Evolutionary conservation across 2,329 filamentous ascomycete genomes (phyloP), one percentile per base, ranked within the genome.

Genomic region (Alternaria postmessia): DNA sequence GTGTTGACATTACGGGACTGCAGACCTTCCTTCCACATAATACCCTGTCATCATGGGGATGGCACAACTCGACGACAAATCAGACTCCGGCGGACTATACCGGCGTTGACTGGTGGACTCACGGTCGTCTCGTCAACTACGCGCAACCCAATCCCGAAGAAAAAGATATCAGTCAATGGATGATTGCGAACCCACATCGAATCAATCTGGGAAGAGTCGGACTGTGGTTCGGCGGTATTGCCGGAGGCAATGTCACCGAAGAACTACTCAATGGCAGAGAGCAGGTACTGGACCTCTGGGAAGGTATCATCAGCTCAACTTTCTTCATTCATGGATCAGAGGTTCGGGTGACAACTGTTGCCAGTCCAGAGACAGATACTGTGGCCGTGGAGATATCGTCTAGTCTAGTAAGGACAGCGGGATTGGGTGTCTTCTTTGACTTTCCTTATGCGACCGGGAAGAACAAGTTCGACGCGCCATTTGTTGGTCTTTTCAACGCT

Each of bases 401-500:
- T 0, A 66, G 75, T 0, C 70, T 85, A 3, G 63, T 86, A 7
- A 68, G 65, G 5, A 62, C 63, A 1, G 79, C 77, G 0, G 63
- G 68, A 5, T 67, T 86, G 7, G 80, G 81, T 0, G 67, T 86
- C 6, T 85, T 85, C 63, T 80, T 86, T 55, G 84, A 86, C 54
- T 86, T 84, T 55, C 84, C 85, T 3, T 82, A 83, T 54, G 77
- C 83, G 20, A 82, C 79, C 16, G 77, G 78, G 11, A 70, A 72
- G 26, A 82, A 84, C 64, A 86, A 86, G 63, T 86, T 86, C 57
- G 83, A 86, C 38, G 83, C 83, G 2, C 84, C 85, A 1, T 86
- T 83, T 61, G 84, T 87, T 2, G 84, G 84, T 1, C 70, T 84
- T 5, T 85, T 82, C 73, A 83, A 85, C 66, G 80, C 79, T 5